Evolutionary conservation across 2,329 filamentous ascomycete genomes (phyloP), one percentile per base, ranked within the genome.

Genomic region (Colletotrichum sp.): DNA sequence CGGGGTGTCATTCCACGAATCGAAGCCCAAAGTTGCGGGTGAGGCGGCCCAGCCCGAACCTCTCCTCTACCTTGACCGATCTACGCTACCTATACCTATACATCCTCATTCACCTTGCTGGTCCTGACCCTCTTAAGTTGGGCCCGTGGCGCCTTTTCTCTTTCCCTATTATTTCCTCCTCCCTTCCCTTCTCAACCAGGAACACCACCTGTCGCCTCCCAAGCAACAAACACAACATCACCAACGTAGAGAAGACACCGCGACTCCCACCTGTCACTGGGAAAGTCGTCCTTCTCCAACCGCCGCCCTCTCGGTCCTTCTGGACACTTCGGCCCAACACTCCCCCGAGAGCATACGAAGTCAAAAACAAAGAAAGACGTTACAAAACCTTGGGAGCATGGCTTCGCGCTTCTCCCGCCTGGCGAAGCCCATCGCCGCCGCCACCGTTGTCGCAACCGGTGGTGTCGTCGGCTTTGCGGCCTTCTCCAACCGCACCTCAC

Each of bases 391-490:
- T 48, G 27, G 36, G 36, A 77, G 60, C 68, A 86, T 86, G 85
- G 80, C 83, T 61, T 80, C 82, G 77, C 81, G 83, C 75, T 81
- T 86, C 76, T 77, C 81, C 55, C 80, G 80, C 55, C 80, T 85
- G 68, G 81, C 83, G 79, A 82, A 82, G 60, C 85, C 85, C 44
- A 78, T 85, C 63, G 82, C 80, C 48, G 78, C 81, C 67, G 80
- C 81, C 12, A 83, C 81, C 15, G 82, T 44, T 48, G 70, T 70
- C 48, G 65, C 75, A 9, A 73, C 76, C 3, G 82, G 82, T 72
- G 84, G 81, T 59, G 79, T 79, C 48, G 75, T 82, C 66, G 77
- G 82, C 74, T 84, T 84, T 76, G 73, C 79, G 27, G 67, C 78
- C 44, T 80, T 80, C 55, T 78, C 79, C 65, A 79, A 69, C 71